Base-by-base conservation (phyloP, 169 alveolate species). In the Babesia bigemina region DNA sequence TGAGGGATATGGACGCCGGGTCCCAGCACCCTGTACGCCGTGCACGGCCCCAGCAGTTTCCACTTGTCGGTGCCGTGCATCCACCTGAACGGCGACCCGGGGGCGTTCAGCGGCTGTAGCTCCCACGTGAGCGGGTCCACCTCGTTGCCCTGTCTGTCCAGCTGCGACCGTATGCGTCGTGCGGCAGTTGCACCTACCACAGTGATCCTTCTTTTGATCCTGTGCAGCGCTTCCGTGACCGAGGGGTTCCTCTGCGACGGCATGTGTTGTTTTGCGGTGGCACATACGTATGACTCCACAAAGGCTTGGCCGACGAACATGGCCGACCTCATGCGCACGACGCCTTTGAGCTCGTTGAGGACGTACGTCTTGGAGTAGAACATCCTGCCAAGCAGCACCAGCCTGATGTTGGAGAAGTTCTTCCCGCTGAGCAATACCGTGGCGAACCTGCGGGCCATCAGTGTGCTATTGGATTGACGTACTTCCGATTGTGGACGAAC, bases 21-120 rank as follows among this genome's bases (percentile, higher is more conserved):
- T 24, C 78, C 79, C 28, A 71, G 61, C 19, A 53, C 55, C 52
- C 73, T 71, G 79, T 81, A 65, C 9, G 59, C 69, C 16, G 79
- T 74, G 48, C 39, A 72, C 39, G 88, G 88, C 36, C 88, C 88
- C 24, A 81, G 45, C 24, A 48, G 57, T 26, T 73, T 71, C 88
- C 88, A 81, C 42, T 81, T 66, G 19, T 72, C 79, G 36, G 45
- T 81, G 13, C 88, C 88, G 45, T 81, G 85, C 78, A 81, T 63
- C 84, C 85, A 72, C 39, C 88, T 74, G 85, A 81, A 73, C 19
- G 76, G 76, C 22, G 84, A 72, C 3, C 88, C 88, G 13, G 36
- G 21, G 3, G 56, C 60, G 36, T 81, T 74, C 19, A 81, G 70
- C 17, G 75, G 61, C 58, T 48, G 78, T 50, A 29, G 74, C 70